Evolutionary conservation across 768 basidiomycete species (phyloP), one percentile per base, ranked within the genome.

Genomic region (Suillus decipiens): DNA sequence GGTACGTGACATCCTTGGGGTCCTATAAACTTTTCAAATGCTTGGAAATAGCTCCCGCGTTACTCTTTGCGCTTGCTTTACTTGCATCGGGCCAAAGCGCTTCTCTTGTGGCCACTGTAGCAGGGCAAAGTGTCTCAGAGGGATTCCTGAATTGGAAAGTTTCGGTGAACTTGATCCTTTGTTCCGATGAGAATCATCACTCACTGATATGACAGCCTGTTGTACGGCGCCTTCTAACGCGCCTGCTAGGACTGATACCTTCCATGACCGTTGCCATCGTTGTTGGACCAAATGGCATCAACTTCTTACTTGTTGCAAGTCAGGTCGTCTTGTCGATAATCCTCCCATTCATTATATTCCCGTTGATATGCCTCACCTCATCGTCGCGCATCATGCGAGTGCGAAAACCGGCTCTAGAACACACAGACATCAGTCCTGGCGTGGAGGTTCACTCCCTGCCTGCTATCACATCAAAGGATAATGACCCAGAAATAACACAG

Each of bases 21-120:
- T 10, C 0, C 28, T 43, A n/a, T 31, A 28, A 41, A 11, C 19
- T 64, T 65, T 9, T 42, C 58, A 62, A 42, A 66, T 58, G n/a
- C 31, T 41, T 6, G 50, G 22, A 37, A 63, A 22, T 69, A 92
- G 93, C 84, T 45, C 89, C 93, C 9, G 95, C 90, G 0, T 85
- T 87, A n/a, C 76, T 97, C 45, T 98, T 97, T 69, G 95, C 96
- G 1, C 71, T 98, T 47, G 93, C 92, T 2, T 78, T 98, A 15
- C 82, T 98, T 14, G 86, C 89, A 39, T 81, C 93, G 2, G 95
- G 96, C 2, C 95, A 97, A 81, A 92, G 92, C 66, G 92, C 96
- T 0, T 91, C 90, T 9, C 84, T 97, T 57, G 89, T 96, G 4
- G 95, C 93, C 11, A 97, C 94, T 0, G 83, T 96, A 14, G 89